Evolutionary conservation across 1,284 basidiomycete genomes (phyloP), one percentile per base, ranked within the genome.

Genomic region (Cryptococcus wingfieldii): DNA sequence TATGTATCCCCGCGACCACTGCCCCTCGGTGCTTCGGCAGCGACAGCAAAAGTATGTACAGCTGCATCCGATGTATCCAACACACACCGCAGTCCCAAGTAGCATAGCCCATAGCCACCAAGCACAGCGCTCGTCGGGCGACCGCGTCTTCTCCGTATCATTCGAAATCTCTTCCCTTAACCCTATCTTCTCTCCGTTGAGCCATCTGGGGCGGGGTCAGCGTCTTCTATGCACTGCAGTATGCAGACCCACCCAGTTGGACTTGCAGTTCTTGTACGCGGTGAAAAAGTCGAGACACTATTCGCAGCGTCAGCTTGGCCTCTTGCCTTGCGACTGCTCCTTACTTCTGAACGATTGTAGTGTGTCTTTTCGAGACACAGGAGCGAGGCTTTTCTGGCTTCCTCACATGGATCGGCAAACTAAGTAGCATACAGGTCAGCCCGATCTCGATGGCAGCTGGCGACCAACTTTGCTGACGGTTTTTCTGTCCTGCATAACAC

Each of bases 261-360:
- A 68, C 58, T 77, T 77, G 62, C 76, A 77, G 54, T 75, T 74
- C 53, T 72, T 57, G 57, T 77, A 77, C 19, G 71, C 74, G 50
- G 66, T 63, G 59, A 77, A 77, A 61, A 72, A 77, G 46, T 75
- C 70, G 56, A 72, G 65, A 58, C 76, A 77, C 75, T 76, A 48
- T 23, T 18, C 12, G 38, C 18, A 44, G 10, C n/a, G 50, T 55
- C 19, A 42, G 16, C 43, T 23, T 13, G 14, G 27, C n/a, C 42
- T 53, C 53, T 34, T 39, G 42, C 38, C n/a, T 12, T 4, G 13
- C n/a, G 14, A 14, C 16, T 14, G 18, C 13, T 8, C 60, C 70
- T 54, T 56, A 77, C 74, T 62, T 76, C 76, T 45, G 69, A 66
- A 44, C 70, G 62, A 56, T 77, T 77, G 57, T 77, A 77, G 55